Evolutionary conservation across 2,329 filamentous ascomycete species (phyloP), one percentile per base, ranked within the genome.

Genomic region (Aureobasidium mangrovei): DNA sequence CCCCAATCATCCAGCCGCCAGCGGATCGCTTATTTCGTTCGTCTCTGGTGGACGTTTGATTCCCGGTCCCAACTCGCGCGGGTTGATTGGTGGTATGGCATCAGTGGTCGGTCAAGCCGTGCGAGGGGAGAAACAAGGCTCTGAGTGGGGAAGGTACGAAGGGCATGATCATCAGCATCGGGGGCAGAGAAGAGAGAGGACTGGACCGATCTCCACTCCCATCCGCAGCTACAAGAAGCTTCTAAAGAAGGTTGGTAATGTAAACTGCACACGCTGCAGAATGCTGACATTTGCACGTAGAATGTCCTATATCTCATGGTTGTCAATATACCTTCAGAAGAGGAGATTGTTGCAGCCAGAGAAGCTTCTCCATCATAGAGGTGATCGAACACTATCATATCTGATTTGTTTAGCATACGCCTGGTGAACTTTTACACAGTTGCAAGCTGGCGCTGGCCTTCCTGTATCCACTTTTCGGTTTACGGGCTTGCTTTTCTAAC

Each of bases 1-100:
- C 58, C 77, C 77, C 0, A 76, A 72, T 56, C 72, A 79, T 57
- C 70, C 76, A 0, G 74, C 73, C 33, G 76, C 72, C 59, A 76
- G 69, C 28, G 77, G 77, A 2, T 72, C 70, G 4, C 62, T 78
- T 7, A 60, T 78, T 3, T 68, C 71, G 0, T 61, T 79, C 2
- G 58, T 78, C 1, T 76, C 71, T 0, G 77, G 76, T 1, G 77
- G 77, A 1, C 18, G 42, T 8, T 35, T 54, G 1, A 35, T 40
- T 3, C 52, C 52, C 6, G 52, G 35, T 26, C 41, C 52, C 7
- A 45, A 54, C 6, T 53, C 51, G 12, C 40, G 41, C 10, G 51
- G 51, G 18, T 26, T 53, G 29, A 53, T 53, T 2, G 51, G 51
- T 7, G 51, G 51, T 4, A 24, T 53, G 18, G 27, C 35, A 4